Percentiles rank a stretch among this genome's conserved stretches.
Evolutionary conservation across 345 rosid genomes (phyloP).

Genomic region (Eucalyptus pauciflora): DNA sequence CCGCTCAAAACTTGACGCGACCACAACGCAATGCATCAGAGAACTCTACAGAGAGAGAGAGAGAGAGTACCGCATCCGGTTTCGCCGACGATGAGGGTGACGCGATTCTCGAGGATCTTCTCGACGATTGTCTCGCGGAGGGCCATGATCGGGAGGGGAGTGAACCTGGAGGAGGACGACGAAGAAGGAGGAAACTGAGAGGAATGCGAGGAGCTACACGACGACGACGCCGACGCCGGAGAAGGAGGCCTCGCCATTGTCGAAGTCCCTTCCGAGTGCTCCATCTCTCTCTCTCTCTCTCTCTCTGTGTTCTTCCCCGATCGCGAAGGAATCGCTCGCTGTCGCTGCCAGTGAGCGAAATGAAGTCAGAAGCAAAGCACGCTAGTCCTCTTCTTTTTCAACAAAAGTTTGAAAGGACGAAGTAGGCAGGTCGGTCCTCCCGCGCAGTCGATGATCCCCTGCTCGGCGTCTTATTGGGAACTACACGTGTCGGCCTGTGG

Average conservation of each 20-base stretch:
- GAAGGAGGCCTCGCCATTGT: slow-evolving; percentile 33
- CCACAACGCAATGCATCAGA: not conserved
- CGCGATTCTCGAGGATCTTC: slow-evolving; percentile 74
- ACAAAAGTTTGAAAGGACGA: not conserved
- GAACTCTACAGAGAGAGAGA: not conserved
- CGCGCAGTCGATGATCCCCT: not conserved
- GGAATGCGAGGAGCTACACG: slow-evolving; percentile 26
- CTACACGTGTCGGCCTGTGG: not conserved
- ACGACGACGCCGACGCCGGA: slow-evolving; percentile 14
- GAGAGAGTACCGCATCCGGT: slow-evolving; percentile 71
- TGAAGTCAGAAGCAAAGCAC: not conserved
- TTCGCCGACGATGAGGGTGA: slow-evolving; percentile 89
- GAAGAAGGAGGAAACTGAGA: slow-evolving; percentile 12
- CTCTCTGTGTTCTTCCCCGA: not conserved
- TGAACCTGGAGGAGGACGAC: slow-evolving; percentile 18
- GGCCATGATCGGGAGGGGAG: slow-evolving; percentile 61
- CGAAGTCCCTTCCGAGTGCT: not conserved
- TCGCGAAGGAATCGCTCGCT: not conserved
- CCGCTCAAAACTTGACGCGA: not conserved
- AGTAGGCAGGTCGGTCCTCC: not conserved
- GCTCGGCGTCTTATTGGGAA: not conserved
- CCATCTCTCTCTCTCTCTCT: not conserved
- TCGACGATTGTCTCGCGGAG: slow-evolving; percentile 59
- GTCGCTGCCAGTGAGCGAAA: not conserved
- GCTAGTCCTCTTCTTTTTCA: not conserved